Evolutionary conservation across 2,329 filamentous ascomycete genomes (phyloP), one percentile per base, ranked within the genome.

Genomic region (Fonsecaea erecta): DNA sequence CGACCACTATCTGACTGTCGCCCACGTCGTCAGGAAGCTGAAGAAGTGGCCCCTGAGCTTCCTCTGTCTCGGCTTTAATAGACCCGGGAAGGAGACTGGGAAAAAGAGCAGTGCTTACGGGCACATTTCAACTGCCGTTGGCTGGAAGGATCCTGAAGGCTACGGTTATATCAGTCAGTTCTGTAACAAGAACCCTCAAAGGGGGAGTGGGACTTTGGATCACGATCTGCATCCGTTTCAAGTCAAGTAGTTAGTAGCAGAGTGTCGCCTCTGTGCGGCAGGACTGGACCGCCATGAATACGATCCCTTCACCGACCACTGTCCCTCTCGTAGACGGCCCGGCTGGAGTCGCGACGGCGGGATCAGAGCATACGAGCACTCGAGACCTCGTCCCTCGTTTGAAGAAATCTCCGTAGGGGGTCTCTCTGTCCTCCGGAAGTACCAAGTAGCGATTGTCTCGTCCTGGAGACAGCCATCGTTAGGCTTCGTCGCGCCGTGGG

Each of bases 21-120:
- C 26, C 24, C 18, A n/a, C 14, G 4, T 11, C 46, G 14, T 30
- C 24, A n/a, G 40, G 43, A 58, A 18, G 43, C 8, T 4, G 3
- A 30, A 30, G 28, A 12, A 59, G 40, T 18, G 32, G 30, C 24
- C 40, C 21, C 12, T 5, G 56, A 26, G 28, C 14, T 32, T 26
- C 55, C 35, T 48, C 26, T 48, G 55, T 43, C 40, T 58, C 55
- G 55, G 37, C 26, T 12, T 21, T 37, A 58, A 58, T 58, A 58
- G 48, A 16, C 55, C 55, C 37, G 24, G 55, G 37, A 18, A 8
- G 35, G 30, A 6, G 43, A 48, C 12, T 18, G 18, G 43, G 34
- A 4, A 46, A 26, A 34, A 34, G 48, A 30, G 48, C n/a, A 58
- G 34, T 48, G 43, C 43, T 48, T 48, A 48, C 43, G 18, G 43